Evolutionary conservation across 2,329 filamentous ascomycete species (phyloP).

Genomic region (Tolypocladium endophyticum): DNA sequence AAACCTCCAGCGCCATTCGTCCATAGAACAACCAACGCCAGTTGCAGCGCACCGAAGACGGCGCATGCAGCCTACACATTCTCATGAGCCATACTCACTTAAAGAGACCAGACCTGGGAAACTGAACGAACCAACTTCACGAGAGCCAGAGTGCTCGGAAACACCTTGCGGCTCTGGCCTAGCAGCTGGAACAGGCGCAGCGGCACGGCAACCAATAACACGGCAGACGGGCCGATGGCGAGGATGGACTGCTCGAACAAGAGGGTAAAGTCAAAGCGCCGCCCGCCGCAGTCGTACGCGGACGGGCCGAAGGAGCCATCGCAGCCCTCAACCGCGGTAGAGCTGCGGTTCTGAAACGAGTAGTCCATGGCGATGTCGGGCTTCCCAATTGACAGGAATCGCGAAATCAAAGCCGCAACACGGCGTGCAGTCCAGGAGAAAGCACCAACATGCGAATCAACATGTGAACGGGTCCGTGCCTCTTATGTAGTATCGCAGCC

Average conservation of each 20-base stretch:
- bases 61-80: background rate
- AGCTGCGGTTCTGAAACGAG: background rate
- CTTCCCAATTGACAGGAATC: background rate
- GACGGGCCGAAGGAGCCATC: background rate
- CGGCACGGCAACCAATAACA: background rate
- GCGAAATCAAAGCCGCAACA: background rate
- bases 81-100: background rate
- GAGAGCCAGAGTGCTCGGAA: background rate
- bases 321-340: background rate
- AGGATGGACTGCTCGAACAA: background rate
- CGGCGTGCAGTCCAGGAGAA: background rate
- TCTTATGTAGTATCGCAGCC: too few relatives aligned
- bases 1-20: background rate
- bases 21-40: background rate
- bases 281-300: background rate
- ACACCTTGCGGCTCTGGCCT: background rate
- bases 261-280: background rate
- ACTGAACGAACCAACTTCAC: background rate
- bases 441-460: fast-evolving
- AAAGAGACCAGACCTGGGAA: background rate
- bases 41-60: background rate
- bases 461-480: background rate
- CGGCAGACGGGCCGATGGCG: background rate
- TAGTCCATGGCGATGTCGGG: background rate
- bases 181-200: background rate